Base-by-base conservation (phyloP, 1,284 basidiomycete species). In the Flammula alnicola region DNA sequence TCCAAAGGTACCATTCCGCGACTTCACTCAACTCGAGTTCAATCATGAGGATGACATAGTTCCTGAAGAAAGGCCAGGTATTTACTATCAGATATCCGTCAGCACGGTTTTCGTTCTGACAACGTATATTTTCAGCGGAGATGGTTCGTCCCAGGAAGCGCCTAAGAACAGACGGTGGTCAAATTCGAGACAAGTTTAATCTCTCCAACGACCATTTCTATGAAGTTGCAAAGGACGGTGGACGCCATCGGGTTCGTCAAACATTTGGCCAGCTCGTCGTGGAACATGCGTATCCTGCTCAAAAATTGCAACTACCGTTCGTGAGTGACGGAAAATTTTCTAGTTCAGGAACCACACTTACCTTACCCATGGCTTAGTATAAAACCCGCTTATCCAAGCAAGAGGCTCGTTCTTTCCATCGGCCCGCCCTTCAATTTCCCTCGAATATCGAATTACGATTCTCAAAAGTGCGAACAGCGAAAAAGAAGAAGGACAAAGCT, bases 241-340 rank as follows among this genome's bases (percentile, higher is more conserved):
- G 81, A 16, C 81, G 88, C 22, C 91, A 93, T 67, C 86, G 92
- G 43, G 93, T 99, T 41, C 84, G 97, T n/a, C 97, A 99, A 70
- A 99, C 97, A 0, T 97, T 99, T 61, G 96, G 95, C 30, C 90
- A 95, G 60, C 83, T 99, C 58, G 88, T 95, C 37, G 95, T 99
- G 38, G 93, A 98, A 66, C 96, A 99, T 69, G 92, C 97, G 0
- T 93, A 93, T 64, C 88, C 96, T n/a, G 94, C 96, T 14, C 89
- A 94, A 72, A 95, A 95, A 65, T 73, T 99, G 19, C 97, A 99
- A 64, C 71, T 99, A 52, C 95, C 95, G 29, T 97, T 93, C 65
- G 94, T 95, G 67, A 66, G 89, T 73, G 9, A 41, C 14, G 12
- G 10, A 36, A 26, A 44, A n/a, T n/a, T n/a, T n/a, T n/a, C n/a